Evolutionary conservation across 345 rosid species (phyloP).

Genomic region (Erucastrum elatum): DNA sequence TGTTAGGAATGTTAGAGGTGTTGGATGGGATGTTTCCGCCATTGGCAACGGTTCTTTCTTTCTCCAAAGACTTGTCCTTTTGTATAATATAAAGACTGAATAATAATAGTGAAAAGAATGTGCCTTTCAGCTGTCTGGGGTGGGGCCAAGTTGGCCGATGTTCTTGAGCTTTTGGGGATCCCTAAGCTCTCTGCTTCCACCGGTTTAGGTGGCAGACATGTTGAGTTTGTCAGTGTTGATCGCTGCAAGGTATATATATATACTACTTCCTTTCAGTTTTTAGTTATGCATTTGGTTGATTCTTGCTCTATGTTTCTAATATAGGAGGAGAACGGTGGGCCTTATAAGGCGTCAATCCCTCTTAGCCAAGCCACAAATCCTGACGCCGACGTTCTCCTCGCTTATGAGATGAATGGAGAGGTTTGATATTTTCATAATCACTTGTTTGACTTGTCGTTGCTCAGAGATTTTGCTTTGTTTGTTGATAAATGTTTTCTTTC

Average conservation of each 20-base stretch:
- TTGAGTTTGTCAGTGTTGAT: conserved; percentile 95
- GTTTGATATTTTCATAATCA: conserved; percentile 34
- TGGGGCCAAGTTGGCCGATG: conserved; percentile 81
- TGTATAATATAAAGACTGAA: not conserved
- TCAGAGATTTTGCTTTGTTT: not conserved
- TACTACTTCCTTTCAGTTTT: not conserved
- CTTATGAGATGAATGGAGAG: conserved; percentile 99
- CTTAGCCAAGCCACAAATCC: conserved; percentile 83
- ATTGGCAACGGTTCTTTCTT: conserved; percentile 74
- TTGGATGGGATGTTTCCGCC: conserved; percentile 97
- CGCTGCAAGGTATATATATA: conserved; percentile 71
- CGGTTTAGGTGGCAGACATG: conserved; percentile 72
- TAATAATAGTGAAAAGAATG: not conserved
- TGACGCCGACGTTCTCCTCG: conserved; percentile 91
- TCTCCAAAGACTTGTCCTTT: no score
- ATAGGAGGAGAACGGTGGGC: conserved; percentile 99
- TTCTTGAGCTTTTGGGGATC: conserved; percentile 82
- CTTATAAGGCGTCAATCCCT: conserved; percentile 93
- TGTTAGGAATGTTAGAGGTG: conserved; percentile 72
- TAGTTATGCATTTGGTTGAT: conserved; percentile 7
- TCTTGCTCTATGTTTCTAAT: conserved; percentile 9
- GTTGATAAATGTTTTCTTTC: conserved; percentile 9
- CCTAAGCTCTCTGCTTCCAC: conserved; percentile 57
- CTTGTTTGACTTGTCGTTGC: not conserved
- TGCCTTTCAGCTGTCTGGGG: conserved; percentile 73